Evolutionary conservation across 176 grass and related monocot genomes (phyloP).

Genomic region (Typha latifolia): DNA sequence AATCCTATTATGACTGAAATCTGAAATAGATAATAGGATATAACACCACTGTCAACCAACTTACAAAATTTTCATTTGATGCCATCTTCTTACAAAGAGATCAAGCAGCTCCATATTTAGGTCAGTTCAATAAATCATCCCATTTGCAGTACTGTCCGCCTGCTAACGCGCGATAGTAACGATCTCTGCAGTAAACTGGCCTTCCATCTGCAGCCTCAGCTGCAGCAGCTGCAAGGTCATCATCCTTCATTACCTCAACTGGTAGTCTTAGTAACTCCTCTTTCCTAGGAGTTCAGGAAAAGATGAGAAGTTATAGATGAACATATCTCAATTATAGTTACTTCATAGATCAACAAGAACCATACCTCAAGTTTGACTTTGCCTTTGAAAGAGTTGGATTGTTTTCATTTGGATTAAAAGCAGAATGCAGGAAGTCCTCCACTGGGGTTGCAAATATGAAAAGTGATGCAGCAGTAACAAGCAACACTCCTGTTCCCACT

Average conservation of each 20-base stretch:
- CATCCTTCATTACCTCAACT: constrained; percentile 71
- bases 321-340: background rate
- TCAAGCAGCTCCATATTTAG: background rate
- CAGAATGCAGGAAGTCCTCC: constrained; percentile 54
- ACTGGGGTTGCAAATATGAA: constrained; percentile 58
- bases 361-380: constrained; percentile 58
- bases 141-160: constrained; percentile 96
- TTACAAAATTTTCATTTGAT: background rate
- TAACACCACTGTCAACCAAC: no score
- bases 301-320: background rate
- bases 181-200: constrained; percentile 91
- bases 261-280: constrained; percentile 75
- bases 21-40: no score
- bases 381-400: constrained; percentile 22
- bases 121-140: constrained; percentile 78
- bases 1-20: no score
- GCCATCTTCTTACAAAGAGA: background rate
- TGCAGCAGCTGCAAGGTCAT: constrained; percentile 66
- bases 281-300: constrained; percentile 28
- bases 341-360: background rate
- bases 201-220: constrained; percentile 75
- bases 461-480: constrained; percentile 58
- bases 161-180: constrained; percentile 77
- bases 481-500: constrained; percentile 72
- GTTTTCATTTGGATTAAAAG: constrained; percentile 25